Base-by-base conservation (phyloP, 352 stramenopile species). In the Phytophthora brassicae region DNA sequence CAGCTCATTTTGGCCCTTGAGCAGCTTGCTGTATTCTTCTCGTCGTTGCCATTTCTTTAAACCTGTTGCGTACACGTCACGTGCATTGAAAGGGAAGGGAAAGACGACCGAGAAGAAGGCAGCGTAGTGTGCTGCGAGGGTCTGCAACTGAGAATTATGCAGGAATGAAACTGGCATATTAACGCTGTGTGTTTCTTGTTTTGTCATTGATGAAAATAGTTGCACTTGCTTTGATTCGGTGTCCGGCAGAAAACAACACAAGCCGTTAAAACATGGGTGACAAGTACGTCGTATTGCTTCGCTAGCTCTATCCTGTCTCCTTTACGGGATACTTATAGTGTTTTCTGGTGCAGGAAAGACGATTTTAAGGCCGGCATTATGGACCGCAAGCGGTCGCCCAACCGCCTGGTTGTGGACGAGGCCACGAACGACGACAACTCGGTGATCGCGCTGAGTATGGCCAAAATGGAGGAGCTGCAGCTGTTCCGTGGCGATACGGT, bases 401-500 rank as follows among this genome's bases (percentile, higher is more conserved):
- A 99, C 83, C 93, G 97, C 46, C 79, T 99, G 74, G 97, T 99
- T 66, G 97, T 99, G 17, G 97, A 99, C 74, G 97, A 99, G 72
- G 90, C 92, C 35, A 94, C 81, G 54, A 97, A 96, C 72, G 97
- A 99, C 68, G 97, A 99, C 81, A 99, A 99, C 85, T 98, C 92
- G 55, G 96, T 99, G 35, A 89, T 97, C 35, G 87, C 84, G 24
- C 65, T 97, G 61, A 92, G 79, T 65, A 90, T 92, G 77, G 82
- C 78, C 60, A 96, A 99, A 84, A 99, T 99, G 97, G 97, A 99
- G 68, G 96, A 99, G 75, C 83, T 99, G 41, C 89, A 99, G 79
- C 81, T 99, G 20, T 99, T 99, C 79, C 92, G 97, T 23, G 97
- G 97, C 44, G 97, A 99, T 78, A 99, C 97, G 26, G 97, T 99